Evolutionary conservation across 169 alveolate species (phyloP).

Genomic region (Eimeria falciformis): DNA sequence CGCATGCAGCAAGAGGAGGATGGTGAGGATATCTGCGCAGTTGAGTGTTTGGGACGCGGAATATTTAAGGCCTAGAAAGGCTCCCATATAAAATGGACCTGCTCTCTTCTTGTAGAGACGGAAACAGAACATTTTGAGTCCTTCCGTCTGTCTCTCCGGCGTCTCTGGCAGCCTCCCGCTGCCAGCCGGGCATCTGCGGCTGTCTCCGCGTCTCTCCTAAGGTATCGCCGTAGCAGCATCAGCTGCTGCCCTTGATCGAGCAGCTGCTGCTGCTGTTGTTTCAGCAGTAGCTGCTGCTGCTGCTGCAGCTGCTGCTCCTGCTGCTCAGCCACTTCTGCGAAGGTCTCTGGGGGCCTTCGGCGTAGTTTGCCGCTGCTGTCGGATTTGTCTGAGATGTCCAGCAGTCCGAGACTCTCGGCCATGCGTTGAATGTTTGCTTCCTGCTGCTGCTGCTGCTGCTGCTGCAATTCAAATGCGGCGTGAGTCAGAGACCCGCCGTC

Average conservation of each 20-base stretch:
- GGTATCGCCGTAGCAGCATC: background rate
- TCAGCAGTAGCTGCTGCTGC: no score
- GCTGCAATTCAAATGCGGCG: conserved; percentile 3
- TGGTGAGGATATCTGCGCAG: no score
- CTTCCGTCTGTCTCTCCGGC: conserved; percentile 38
- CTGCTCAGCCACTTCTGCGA: no score
- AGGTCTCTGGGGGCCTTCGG: no score
- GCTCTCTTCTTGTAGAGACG: background rate
- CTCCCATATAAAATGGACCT: no score
- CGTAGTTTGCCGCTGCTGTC: no score
- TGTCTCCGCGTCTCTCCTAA: background rate
- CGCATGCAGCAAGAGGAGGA: background rate
- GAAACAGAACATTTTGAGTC: conserved; percentile 18
- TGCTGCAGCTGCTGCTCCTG: no score
- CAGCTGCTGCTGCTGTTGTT: conserved; percentile 7
- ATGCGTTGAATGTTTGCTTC: conserved; percentile 33
- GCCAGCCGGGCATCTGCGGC: background rate
- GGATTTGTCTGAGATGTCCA: conserved; percentile 15
- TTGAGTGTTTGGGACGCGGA: no score
- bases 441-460: conserved; percentile 66
- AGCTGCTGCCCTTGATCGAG: conserved; percentile 40
- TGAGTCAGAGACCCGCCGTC: background rate
- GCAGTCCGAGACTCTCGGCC: conserved; percentile 56
- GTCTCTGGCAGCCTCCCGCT: conserved; percentile 38
- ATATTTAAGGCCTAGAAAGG: no score